A percentile compares a stretch with the other conserved stretches of the same genome.
phyloP scores from a whole-genome alignment of 2,329 filamentous ascomycete species.

The Chaetomiaceae sp. region DNA sequence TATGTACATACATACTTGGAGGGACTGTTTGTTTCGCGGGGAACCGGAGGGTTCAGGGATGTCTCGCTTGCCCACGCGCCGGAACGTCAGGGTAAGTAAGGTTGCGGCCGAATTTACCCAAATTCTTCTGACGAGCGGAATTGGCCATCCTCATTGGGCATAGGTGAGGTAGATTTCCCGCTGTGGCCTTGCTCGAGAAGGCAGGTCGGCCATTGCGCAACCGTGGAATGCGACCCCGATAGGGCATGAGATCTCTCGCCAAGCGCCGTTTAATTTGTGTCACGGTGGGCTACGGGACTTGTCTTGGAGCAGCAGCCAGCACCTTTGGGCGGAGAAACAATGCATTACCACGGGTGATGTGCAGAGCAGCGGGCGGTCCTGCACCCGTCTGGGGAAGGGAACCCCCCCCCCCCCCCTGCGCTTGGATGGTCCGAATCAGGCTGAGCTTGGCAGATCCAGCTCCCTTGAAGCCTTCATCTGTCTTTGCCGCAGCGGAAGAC shows the following conservation, averaged over 20 bases:
- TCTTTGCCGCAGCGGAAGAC: too few species aligned
- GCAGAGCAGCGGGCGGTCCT: not conserved
- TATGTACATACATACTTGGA: not conserved
- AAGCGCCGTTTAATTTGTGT: conserved; percentile 25
- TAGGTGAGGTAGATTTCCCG: conserved; percentile 8
- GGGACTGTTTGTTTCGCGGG: too few species aligned
- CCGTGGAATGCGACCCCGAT: conserved; percentile 24
- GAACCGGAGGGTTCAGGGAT: conserved; percentile 1
- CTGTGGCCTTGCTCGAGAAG: conserved; percentile 26
- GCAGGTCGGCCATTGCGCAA: conserved; percentile 25
- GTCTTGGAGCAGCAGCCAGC: conserved; percentile 7
- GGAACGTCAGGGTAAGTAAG: conserved; percentile 14
- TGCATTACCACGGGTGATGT: conserved; percentile 5
- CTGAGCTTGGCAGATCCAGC: conserved; percentile 10
- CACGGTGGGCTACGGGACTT: conserved; percentile 4
- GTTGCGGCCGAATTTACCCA: conserved; percentile 28
- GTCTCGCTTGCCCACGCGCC: conserved; percentile 10
- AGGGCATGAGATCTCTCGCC: conserved; percentile 18
- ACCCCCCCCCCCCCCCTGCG: not conserved
- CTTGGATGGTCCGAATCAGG: conserved; percentile 8
- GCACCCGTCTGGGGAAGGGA: not conserved
- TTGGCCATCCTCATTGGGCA: conserved; percentile 22
- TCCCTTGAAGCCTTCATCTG: too few species aligned
- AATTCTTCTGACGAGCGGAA: conserved; percentile 22
- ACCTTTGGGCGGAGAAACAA: not conserved